Conservation (phyloP, 192 early-diverging fungal genomes). For the Coemansia guatemalensis region DNA sequence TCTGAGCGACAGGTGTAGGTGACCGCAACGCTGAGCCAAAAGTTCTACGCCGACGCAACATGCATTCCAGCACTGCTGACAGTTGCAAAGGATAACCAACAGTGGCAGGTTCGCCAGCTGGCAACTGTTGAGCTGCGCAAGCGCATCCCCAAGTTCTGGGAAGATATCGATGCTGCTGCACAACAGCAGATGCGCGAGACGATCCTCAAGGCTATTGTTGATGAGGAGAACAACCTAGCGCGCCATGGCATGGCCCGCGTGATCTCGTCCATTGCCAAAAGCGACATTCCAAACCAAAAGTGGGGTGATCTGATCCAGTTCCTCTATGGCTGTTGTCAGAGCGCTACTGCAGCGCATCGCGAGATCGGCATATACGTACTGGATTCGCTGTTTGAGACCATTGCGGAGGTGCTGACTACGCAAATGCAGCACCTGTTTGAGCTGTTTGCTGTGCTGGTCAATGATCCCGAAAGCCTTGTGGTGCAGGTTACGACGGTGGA, state of each 20-base stretch:
- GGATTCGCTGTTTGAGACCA: slow-evolving; percentile 84
- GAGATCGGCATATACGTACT: slow-evolving; percentile 86
- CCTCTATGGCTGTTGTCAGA: slow-evolving; percentile 79
- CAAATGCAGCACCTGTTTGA: slow-evolving; percentile 69
- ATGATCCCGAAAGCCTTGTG: slow-evolving; percentile 78
- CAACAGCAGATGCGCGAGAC: slow-evolving; percentile 64
- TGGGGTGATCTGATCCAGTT: slow-evolving; percentile 81
- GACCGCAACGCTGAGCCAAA: slow-evolving; percentile 71
- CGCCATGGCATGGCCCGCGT: slow-evolving; percentile 82
- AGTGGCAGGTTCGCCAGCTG: slow-evolving; percentile 78
- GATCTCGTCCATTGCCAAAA: slow-evolving; percentile 84
- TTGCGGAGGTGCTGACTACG: slow-evolving; percentile 62
- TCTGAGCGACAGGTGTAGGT: slow-evolving; percentile 18
- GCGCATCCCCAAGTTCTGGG: slow-evolving; percentile 75
- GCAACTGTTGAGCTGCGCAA: slow-evolving; percentile 90
- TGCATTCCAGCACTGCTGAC: slow-evolving; percentile 84
- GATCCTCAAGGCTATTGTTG: slow-evolving; percentile 70
- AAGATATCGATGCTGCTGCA: slow-evolving; percentile 57
- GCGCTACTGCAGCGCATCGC: slow-evolving; percentile 68
- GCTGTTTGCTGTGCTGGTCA: slow-evolving; percentile 70
- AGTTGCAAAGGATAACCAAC: slow-evolving; percentile 63
- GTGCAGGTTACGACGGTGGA: slow-evolving; percentile 81
- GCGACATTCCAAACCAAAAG: slow-evolving; percentile 72
- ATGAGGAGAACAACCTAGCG: slow-evolving; percentile 66
- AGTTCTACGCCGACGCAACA: slow-evolving; percentile 66